Evolutionary conservation across 116 monocot genomes (phyloP).

Genomic region (Dioscorea cayenensis): DNA sequence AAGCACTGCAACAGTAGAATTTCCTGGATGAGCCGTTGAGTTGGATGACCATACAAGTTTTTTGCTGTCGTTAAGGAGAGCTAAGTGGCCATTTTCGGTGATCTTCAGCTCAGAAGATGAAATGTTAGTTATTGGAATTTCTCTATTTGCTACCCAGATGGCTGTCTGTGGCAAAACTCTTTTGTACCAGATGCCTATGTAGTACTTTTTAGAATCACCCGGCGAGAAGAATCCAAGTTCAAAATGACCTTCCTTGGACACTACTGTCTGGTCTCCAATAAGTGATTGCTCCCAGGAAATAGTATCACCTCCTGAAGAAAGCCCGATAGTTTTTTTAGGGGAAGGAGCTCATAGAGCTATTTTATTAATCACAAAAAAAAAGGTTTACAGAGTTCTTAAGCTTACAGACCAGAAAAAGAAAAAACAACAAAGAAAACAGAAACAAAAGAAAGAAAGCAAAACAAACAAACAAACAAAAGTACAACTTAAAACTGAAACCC

Average conservation of each 20-base stretch:
- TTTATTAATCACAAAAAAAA: no score
- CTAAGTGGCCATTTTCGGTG: slow-evolving; percentile 14
- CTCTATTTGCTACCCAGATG: slow-evolving; percentile 38
- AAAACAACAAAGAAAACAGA: no score
- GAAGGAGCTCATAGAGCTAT: no score
- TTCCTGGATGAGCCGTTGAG: background rate
- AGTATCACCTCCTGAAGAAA: background rate
- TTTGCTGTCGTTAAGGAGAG: slow-evolving; percentile 6
- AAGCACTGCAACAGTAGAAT: slow-evolving; percentile 6
- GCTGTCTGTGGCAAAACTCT: slow-evolving; percentile 5
- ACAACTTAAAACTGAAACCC: no score
- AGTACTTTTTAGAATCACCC: slow-evolving; percentile 13
- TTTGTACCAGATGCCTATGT: slow-evolving; percentile 37
- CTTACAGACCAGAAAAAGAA: no score
- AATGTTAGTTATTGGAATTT: slow-evolving; percentile 7
- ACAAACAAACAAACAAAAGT: no score
- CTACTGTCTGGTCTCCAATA: slow-evolving; percentile 7
- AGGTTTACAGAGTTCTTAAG: no score
- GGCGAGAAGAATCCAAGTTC: slow-evolving; percentile 26
- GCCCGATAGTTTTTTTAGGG: no score
- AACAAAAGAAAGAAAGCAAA: no score
- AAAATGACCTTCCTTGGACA: slow-evolving; percentile 21
- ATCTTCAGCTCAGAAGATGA: slow-evolving; percentile 12
- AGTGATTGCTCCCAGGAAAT: slow-evolving; percentile 4
- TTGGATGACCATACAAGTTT: slow-evolving; percentile 10